Evolutionary conservation across 768 basidiomycete genomes (phyloP).

Genomic region (Dacryopinax spathularia): DNA sequence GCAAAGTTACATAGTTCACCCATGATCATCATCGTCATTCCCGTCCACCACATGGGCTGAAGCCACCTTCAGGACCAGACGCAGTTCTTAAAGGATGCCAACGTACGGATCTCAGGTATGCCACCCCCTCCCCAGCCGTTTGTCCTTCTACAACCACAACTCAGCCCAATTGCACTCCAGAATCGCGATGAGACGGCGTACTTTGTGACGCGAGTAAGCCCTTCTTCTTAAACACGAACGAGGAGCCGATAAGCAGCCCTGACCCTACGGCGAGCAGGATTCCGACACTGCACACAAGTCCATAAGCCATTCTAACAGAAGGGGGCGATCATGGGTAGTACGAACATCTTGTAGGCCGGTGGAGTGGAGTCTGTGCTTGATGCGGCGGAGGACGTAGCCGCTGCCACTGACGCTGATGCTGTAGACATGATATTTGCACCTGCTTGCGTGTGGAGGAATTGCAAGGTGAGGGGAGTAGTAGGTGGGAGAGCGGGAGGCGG

Average conservation of each 20-base stretch:
- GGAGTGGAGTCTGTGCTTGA: constrained; percentile 1
- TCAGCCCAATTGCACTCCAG: neutral
- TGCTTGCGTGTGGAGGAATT: neutral
- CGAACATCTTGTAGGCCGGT: neutral
- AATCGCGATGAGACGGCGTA: neutral
- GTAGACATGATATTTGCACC: neutral
- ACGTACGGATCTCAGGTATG: constrained; percentile 84
- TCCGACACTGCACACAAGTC: constrained; percentile 32
- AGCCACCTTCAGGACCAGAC: neutral
- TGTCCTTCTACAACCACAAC: constrained; percentile 21
- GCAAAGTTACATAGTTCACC: constrained; percentile 54
- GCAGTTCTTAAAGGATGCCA: neutral
- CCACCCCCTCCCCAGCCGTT: constrained; percentile 70
- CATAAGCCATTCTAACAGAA: too few species aligned
- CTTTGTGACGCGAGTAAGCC: constrained; percentile 61
- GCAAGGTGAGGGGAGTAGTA: neutral
- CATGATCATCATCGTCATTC: constrained; percentile 90
- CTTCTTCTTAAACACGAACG: constrained; percentile 98
- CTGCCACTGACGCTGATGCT: constrained; percentile 3
- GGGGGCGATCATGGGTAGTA: too few species aligned
- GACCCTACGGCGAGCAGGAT: constrained; percentile 61
- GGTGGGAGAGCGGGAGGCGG: neutral
- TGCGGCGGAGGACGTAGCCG: neutral
- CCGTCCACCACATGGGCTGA: constrained; percentile 82
- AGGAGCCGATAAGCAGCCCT: constrained; percentile 79